A percentile compares a stretch with the other conserved stretches of the same genome.
These are phyloP conservation scores for Ocimum tenuiflorum DNA, from an alignment of 257 asterid species.

Conservation along the genomic window DNA sequence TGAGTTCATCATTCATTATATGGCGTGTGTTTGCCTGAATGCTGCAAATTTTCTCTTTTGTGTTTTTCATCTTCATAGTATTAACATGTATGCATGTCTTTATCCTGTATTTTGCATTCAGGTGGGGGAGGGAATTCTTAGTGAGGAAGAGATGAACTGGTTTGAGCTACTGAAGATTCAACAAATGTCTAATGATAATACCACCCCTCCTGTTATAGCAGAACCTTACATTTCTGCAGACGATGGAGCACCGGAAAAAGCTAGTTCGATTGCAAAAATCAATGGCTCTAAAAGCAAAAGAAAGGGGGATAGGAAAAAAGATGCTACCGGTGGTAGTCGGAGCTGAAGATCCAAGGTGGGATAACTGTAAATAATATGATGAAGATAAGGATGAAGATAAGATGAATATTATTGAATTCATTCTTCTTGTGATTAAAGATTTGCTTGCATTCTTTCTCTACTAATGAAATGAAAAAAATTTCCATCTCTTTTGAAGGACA, in stretches of 20 bases:
- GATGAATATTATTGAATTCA: slow-evolving; percentile 3
- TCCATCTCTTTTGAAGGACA: too few relatives aligned
- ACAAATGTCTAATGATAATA: slow-evolving; percentile 26
- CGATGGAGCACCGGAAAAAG: slow-evolving; percentile 40
- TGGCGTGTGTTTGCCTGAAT: background rate
- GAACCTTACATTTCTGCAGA: slow-evolving; percentile 31
- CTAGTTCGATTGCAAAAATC: slow-evolving; percentile 46
- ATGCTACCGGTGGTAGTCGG: slow-evolving; percentile 32
- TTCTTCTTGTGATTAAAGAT: too few relatives aligned
- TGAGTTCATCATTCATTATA: slow-evolving; percentile 17
- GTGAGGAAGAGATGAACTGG: slow-evolving; percentile 45
- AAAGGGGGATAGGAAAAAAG: slow-evolving; percentile 46
- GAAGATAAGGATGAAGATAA: background rate
- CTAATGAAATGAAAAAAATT: background rate
- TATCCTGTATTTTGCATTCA: slow-evolving; percentile 24
- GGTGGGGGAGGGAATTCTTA: slow-evolving; percentile 53
- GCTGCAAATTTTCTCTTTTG: background rate
- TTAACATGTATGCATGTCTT: too few relatives aligned
- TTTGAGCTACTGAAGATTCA: slow-evolving; percentile 36
- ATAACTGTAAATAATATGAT: too few relatives aligned
- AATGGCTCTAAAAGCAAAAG: slow-evolving; percentile 47
- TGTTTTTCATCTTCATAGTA: background rate
- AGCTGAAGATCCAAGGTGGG: slow-evolving; percentile 29
- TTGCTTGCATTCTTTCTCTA: too few relatives aligned
- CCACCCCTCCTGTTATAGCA: slow-evolving; percentile 23